phyloP scores from a whole-genome alignment of 164 flowering plant genomes.

The Protea cynaroides region DNA sequence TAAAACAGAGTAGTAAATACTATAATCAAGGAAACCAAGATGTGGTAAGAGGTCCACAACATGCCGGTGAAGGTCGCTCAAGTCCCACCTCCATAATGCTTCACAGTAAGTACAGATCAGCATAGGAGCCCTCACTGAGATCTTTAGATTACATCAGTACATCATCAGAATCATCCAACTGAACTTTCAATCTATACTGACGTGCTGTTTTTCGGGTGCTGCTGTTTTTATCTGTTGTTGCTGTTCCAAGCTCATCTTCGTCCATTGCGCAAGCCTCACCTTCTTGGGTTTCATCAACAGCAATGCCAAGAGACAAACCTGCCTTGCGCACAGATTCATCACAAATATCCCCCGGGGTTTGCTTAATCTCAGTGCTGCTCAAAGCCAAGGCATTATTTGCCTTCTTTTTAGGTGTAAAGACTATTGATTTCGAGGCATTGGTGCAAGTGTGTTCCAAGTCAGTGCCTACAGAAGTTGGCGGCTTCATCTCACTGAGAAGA shows the following conservation, averaged over 20 bases:
- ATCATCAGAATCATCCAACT: constrained; percentile 15
- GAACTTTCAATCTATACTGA: constrained; percentile 46
- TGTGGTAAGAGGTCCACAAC: no score
- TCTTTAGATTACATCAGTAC: no score
- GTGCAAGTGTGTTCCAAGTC: constrained; percentile 19
- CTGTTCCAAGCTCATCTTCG: constrained; percentile 49
- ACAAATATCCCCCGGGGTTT: constrained; percentile 16
- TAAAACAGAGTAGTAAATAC: no score
- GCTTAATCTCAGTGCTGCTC: constrained; percentile 13
- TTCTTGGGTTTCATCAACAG: constrained; percentile 35
- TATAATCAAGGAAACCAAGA: no score
- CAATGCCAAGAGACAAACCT: constrained; percentile 32
- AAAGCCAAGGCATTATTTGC: constrained; percentile 17
- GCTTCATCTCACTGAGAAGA: constrained; percentile 37
- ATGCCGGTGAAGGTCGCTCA: no score
- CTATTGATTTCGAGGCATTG: constrained; percentile 44
- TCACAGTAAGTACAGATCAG: no score
- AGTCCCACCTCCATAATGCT: no score
- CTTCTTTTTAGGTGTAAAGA: constrained; percentile 63
- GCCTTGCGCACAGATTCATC: constrained; percentile 19
- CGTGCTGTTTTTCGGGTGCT: constrained; percentile 37
- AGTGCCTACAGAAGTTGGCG: constrained; percentile 16
- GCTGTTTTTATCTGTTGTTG: constrained; percentile 10
- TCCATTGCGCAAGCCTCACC: constrained; percentile 73
- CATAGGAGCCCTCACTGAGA: neutral